A percentile compares a stretch with the other conserved stretches of the same genome.
These are phyloP conservation scores for Aspergillus sp. DNA, from an alignment of 2,329 filamentous ascomycete species.

Conservation along the genomic window DNA sequence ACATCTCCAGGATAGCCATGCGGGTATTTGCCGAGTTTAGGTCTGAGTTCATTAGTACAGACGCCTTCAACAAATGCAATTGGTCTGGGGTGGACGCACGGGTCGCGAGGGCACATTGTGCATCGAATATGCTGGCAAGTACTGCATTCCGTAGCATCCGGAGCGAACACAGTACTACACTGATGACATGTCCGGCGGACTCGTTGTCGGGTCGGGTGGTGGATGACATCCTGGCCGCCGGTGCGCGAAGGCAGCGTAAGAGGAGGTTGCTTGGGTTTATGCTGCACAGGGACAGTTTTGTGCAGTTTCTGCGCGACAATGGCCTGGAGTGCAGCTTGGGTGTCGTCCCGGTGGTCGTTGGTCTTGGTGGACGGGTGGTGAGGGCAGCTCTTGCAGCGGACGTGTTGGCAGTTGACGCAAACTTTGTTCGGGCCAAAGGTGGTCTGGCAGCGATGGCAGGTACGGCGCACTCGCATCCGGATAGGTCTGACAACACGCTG, in stretches of 20 bases:
- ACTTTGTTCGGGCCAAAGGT: slow-evolving; percentile 72
- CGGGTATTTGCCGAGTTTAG: slow-evolving; percentile 46
- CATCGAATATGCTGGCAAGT: slow-evolving; percentile 73
- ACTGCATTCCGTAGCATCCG: slow-evolving; percentile 63
- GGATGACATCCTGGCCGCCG: slow-evolving; percentile 70
- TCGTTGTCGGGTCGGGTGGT: slow-evolving; percentile 70
- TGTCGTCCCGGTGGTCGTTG: slow-evolving; percentile 51
- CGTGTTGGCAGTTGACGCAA: slow-evolving; percentile 76
- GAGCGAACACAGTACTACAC: slow-evolving; percentile 65
- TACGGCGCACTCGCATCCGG: slow-evolving; percentile 53
- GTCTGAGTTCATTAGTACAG: slow-evolving; percentile 25
- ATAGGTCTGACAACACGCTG: slow-evolving; percentile 49
- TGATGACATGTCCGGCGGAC: slow-evolving; percentile 75
- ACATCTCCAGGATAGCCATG: slow-evolving; percentile 49
- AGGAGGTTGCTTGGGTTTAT: slow-evolving; percentile 37
- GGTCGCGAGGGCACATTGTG: slow-evolving; percentile 77
- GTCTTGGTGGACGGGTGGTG: slow-evolving; percentile 70
- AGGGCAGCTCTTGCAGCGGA: slow-evolving; percentile 76
- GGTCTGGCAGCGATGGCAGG: slow-evolving; percentile 78
- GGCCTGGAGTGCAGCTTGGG: slow-evolving; percentile 40
- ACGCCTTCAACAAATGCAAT: background rate
- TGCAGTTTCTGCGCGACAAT: slow-evolving; percentile 18
- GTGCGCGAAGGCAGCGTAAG: slow-evolving; percentile 62
- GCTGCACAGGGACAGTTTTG: slow-evolving; percentile 44
- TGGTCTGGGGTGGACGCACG: slow-evolving; percentile 56